phyloP scores from a whole-genome alignment of 2,329 filamentous ascomycete genomes.

The Colletotrichum siamense region DNA sequence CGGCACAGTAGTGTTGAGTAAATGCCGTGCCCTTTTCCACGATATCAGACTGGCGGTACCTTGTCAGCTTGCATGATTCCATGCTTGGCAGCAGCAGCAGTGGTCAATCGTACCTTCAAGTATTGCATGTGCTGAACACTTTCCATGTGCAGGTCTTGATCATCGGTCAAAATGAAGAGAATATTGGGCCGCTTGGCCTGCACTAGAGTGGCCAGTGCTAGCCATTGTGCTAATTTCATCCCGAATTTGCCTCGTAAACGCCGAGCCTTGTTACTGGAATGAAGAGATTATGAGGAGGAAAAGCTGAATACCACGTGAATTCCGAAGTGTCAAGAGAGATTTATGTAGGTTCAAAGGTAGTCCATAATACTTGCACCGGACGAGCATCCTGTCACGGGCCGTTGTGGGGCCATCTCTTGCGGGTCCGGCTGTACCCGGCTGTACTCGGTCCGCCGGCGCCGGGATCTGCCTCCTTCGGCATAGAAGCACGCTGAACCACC shows the following conservation, averaged over 20 bases:
- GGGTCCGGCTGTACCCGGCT: neutral
- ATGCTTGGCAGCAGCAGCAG: neutral
- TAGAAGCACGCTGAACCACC: neutral
- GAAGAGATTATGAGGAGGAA: neutral
- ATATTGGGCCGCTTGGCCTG: neutral
- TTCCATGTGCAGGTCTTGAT: neutral
- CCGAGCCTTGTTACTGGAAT: neutral
- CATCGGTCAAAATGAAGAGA: neutral
- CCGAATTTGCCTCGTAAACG: neutral
- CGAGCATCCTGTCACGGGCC: neutral
- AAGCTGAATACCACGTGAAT: neutral
- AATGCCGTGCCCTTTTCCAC: slow-evolving; percentile 27
- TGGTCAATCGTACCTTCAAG: neutral
- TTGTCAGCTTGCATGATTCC: neutral
- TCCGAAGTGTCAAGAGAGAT: neutral
- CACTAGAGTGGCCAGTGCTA: neutral
- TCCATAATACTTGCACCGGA: neutral
- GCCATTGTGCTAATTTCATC: neutral
- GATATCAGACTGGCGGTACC: neutral
- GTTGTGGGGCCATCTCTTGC: neutral
- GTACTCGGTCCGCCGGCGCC: neutral
- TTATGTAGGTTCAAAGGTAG: neutral
- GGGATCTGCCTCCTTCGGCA: neutral
- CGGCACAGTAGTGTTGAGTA: slow-evolving; percentile 32
- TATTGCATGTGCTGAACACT: neutral